Base-by-base conservation (phyloP, 768 basidiomycete genomes). In the Baorangia bicolor region DNA sequence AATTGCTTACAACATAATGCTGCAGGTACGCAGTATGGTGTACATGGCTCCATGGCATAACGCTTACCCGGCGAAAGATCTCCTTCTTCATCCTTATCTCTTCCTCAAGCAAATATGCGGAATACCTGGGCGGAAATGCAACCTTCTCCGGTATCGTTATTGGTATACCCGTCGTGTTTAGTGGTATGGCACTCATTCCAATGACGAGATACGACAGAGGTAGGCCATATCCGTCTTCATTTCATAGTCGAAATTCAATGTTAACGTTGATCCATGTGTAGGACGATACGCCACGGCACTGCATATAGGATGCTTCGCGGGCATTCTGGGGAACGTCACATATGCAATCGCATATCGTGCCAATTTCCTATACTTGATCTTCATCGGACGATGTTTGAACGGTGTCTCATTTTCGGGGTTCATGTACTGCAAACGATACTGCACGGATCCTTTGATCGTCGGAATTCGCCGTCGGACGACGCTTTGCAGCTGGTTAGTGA, bases 71-170 rank as follows among this genome's bases (percentile, higher is more conserved):
- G n/a, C 33, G 2, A 30, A 51, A 88, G 87, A 64, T 85, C 5
- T 81, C 84, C 0, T 88, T 88, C 71, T 89, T 87, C 68, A 80
- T 87, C 53, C 75, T 87, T 39, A 82, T 89, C 5, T 84, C 87
- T 3, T 86, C 87, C 1, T 82, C 85, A 1, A 82, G 80, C 62
- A 74, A 76, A 48, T 88, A 89, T 62, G 82, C 85, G 0, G 76
- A 81, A 55, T 74, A 80, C 59, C 73, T 88, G 8, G 86, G 86
- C 23, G 87, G 87, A 18, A 79, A 74, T n/a, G 74, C 84, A n/a
- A 85, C 84, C 0, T 90, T 89, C 65, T 83, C 86, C 34, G 86
- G 87, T 49, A 63, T 90, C 7, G 78, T 77, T 33, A 77, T 87
- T 55, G 87, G 87, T 60, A 85, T 89, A 55, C 88, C 86, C 11